These are phyloP conservation scores for Suillus sp. DNA, from an alignment of 768 basidiomycete genomes.

Conservation along the genomic window DNA sequence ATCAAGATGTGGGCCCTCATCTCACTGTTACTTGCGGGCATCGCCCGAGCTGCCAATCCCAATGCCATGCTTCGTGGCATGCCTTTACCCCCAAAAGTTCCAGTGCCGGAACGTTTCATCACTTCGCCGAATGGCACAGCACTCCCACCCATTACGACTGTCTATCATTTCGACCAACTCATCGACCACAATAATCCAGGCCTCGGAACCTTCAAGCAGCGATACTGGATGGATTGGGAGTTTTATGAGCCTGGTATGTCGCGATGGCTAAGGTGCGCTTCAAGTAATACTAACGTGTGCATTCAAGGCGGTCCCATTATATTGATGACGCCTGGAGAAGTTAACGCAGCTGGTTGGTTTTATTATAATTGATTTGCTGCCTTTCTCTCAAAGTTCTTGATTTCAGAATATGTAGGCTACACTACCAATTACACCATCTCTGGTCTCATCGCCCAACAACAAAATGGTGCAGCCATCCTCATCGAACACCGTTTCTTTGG, in stretches of 20 bases:
- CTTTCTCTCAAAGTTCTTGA: neutral
- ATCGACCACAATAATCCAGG: neutral
- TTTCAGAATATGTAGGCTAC: constrained; percentile 43
- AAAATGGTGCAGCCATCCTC: constrained; percentile 60
- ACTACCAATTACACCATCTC: constrained; percentile 65
- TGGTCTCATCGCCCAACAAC: constrained; percentile 37
- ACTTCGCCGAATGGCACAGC: neutral
- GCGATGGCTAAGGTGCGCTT: neutral
- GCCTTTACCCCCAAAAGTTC: neutral
- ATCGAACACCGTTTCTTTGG: constrained; percentile 79
- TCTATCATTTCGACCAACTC: neutral
- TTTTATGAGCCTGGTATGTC: neutral
- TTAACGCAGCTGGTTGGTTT: neutral
- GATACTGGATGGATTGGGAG: neutral
- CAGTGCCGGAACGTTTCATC: neutral
- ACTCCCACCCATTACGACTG: neutral
- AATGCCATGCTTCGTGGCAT: neutral
- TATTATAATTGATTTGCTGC: neutral
- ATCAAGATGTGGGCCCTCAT: neutral
- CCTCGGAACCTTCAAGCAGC: neutral
- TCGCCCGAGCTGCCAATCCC: neutral
- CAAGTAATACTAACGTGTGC: neutral
- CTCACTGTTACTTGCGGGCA: neutral
- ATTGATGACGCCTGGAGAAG: neutral
- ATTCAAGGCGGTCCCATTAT: neutral